phyloP scores from a whole-genome alignment of 2,329 filamentous ascomycete species.

The Reticulascus tulasneorum region DNA sequence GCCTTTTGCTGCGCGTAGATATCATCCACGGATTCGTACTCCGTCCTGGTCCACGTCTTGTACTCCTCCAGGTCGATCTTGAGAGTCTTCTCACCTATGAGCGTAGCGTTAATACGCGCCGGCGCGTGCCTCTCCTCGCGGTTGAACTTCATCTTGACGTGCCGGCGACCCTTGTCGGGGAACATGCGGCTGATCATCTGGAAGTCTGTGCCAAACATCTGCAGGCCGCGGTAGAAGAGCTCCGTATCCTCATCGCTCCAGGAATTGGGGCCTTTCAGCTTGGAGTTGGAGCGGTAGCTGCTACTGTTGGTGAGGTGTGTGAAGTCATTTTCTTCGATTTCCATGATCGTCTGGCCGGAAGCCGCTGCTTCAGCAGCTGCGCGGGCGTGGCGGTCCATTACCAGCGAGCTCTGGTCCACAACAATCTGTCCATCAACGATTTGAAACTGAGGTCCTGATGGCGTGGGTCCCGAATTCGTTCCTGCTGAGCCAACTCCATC shows the following conservation, averaged over 20 bases:
- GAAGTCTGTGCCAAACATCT: constrained; percentile 80
- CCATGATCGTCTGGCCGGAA: constrained; percentile 50
- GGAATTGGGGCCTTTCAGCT: constrained; percentile 58
- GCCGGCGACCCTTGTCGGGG: constrained; percentile 63
- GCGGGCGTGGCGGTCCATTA: constrained; percentile 64
- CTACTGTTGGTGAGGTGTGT: constrained; percentile 66
- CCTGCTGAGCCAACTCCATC: constrained; percentile 14
- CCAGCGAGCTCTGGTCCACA: constrained; percentile 62
- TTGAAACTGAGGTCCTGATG: constrained; percentile 56
- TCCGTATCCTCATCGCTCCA: constrained; percentile 73
- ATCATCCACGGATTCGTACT: constrained; percentile 51
- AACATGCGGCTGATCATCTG: constrained; percentile 76
- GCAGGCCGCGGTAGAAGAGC: constrained; percentile 69
- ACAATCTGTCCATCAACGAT: constrained; percentile 71
- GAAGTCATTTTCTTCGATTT: constrained; percentile 75
- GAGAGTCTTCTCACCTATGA: constrained; percentile 57
- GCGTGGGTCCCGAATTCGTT: constrained; percentile 17
- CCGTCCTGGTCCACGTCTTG: constrained; percentile 43
- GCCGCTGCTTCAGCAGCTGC: constrained; percentile 43
- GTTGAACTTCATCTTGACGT: constrained; percentile 80
- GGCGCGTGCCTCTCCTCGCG: constrained; percentile 70
- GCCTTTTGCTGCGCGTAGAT: constrained; percentile 53
- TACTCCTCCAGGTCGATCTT: constrained; percentile 60
- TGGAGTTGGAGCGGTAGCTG: constrained; percentile 60
- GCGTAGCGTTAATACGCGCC: constrained; percentile 56